Base-by-base conservation (phyloP, 805 yeast species). In the Candida khao-thaluensis region DNA sequence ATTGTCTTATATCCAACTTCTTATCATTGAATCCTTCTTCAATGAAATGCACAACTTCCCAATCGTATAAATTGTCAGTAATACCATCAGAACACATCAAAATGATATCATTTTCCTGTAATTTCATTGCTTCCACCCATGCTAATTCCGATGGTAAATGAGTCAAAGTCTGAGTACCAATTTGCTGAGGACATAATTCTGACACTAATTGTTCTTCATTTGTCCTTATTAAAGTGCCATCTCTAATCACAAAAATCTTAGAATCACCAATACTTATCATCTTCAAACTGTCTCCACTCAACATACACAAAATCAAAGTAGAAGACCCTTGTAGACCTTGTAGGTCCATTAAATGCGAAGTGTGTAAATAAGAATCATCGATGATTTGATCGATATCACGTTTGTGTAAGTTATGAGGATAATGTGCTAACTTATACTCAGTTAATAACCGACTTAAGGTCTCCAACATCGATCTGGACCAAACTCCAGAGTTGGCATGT, bases 181-280 rank as follows among this genome's bases (percentile, higher is more conserved):
- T 72, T 46, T 76, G 81, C 44, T 68, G 62, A 5, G 81, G 81
- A 51, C 80, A 75, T 40, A 74, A 50, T 6, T 57, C 62, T 2
- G 70, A 53, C 5, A 65, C 59, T 64, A 74, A 63, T 45, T 72
- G 79, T 42, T 71, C 77, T 42, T 64, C 63, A 49, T 73, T 76
- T 2, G 71, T 54, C 28, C 54, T 55, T 12, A 71, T 53, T 15
- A 76, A 56, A 32, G 66, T 59, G 1, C 73, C 75, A 28, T 71
- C 64, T 40, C 81, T 53, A 16, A 76, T 62, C n/a, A 76, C 57
- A 49, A 63, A 74, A 14, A 76, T 41, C 47, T 68, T 69, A 3
- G 75, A 69, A 52, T 76, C 81, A 1, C 81, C 81, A 21, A 76
- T 74, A 50, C 75, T 73, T 15, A 74, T 59, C 54, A 72, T 64